These are phyloP conservation scores for Salisapilia sapeloensis DNA, from an alignment of 352 stramenopile genomes.

Conservation along the genomic window DNA sequence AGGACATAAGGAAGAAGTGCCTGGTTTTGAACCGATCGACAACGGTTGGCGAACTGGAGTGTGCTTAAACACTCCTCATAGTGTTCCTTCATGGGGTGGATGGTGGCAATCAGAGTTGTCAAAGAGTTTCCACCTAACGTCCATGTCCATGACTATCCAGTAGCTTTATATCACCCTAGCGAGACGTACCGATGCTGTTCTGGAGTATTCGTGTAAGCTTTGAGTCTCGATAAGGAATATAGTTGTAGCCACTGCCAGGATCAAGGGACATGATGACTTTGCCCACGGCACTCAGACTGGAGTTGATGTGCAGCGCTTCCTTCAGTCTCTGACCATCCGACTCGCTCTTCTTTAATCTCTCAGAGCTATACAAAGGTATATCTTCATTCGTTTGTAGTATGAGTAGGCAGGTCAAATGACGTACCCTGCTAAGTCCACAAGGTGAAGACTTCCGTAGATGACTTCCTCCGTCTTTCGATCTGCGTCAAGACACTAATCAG, in stretches of 20 bases:
- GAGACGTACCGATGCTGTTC: constrained; percentile 51
- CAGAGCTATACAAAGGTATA: constrained; percentile 21
- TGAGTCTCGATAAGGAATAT: constrained; percentile 75
- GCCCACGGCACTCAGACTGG: constrained; percentile 60
- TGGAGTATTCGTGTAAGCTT: constrained; percentile 72
- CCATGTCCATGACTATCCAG: not conserved
- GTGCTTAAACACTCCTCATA: constrained; percentile 85
- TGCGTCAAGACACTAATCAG: constrained; percentile 3
- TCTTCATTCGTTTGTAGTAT: not conserved
- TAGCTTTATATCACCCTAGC: not conserved
- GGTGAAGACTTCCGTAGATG: constrained; percentile 74
- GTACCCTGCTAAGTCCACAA: constrained; percentile 64
- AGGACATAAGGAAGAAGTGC: constrained; percentile 4
- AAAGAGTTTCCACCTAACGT: constrained; percentile 66
- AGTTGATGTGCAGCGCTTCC: constrained; percentile 77
- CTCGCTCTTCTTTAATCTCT: constrained; percentile 77
- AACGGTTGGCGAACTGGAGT: constrained; percentile 84
- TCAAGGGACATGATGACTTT: constrained; percentile 81
- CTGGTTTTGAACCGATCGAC: constrained; percentile 82
- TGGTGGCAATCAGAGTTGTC: constrained; percentile 72
- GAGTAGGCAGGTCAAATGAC: not conserved
- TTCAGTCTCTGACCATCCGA: constrained; percentile 73
- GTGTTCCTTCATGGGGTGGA: constrained; percentile 79
- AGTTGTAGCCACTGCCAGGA: constrained; percentile 75
- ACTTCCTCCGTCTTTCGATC: constrained; percentile 52